phyloP scores from a whole-genome alignment of 495 filamentous ascomycete genomes.

The Neurospora intermedia region DNA sequence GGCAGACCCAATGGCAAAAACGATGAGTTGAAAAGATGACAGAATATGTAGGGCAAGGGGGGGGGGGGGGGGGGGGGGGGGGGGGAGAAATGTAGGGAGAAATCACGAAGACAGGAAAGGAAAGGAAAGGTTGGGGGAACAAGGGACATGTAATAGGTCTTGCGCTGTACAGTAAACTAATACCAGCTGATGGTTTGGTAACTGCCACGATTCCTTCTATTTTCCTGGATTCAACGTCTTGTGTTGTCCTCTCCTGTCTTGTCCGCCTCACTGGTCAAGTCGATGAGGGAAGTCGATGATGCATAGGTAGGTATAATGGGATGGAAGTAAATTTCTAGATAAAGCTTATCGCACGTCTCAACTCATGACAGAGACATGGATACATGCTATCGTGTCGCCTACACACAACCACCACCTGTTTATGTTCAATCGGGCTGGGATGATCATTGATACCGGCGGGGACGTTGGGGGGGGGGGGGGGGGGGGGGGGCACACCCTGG shows the following conservation, averaged over 20 bases:
- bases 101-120: background rate
- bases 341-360: background rate
- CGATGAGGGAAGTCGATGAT: background rate
- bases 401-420: background rate
- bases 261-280: background rate
- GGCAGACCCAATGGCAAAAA: too few relatives aligned
- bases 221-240: background rate
- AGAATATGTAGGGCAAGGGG: background rate
- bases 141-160: background rate
- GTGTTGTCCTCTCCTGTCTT: background rate
- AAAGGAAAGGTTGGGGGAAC: background rate
- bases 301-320: too few relatives aligned
- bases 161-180: background rate
- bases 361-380: background rate
- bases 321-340: background rate
- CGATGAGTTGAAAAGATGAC: too few relatives aligned
- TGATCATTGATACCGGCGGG: background rate
- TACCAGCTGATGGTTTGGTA: background rate
- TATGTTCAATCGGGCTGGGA: background rate
- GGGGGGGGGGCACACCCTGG: background rate
- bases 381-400: background rate
- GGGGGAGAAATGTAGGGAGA: too few relatives aligned
- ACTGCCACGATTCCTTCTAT: background rate
- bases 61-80: too few relatives aligned
- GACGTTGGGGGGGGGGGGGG: background rate